A percentile compares a stretch with the other conserved stretches of the same genome.
Evolutionary conservation across 495 filamentous ascomycete species (phyloP).

Genomic region (Penicillium herquei): DNA sequence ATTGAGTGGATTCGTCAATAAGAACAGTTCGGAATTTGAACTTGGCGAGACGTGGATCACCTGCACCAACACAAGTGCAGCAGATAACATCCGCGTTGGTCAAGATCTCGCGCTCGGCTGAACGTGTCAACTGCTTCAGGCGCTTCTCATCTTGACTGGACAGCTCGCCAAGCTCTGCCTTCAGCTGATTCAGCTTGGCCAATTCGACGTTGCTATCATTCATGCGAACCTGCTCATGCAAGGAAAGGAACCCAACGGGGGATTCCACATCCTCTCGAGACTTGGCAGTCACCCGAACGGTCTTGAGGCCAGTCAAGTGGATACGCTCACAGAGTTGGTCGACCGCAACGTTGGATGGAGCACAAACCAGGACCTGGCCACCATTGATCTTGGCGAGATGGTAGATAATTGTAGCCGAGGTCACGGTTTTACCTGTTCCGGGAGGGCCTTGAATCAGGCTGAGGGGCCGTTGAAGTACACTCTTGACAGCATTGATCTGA

Average conservation of each 20-base stretch:
- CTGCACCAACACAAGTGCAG: conserved; percentile 97
- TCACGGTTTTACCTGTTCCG: conserved; percentile 97
- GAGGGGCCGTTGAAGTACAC: conserved; percentile 86
- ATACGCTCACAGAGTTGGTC: conserved; percentile 98
- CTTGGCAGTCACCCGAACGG: conserved; percentile 97
- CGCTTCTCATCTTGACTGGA: conserved; percentile 98
- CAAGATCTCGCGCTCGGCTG: conserved; percentile 93
- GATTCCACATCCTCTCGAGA: conserved; percentile 98
- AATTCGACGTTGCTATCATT: conserved; percentile 95
- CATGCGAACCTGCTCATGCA: conserved; percentile 96
- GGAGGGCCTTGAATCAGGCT: conserved; percentile 97
- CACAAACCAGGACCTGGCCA: conserved; percentile 93
- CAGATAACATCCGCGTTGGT: conserved; percentile 97
- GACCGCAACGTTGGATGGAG: conserved; percentile 97
- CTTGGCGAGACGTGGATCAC: conserved; percentile 91
- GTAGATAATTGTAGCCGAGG: conserved; percentile 98
- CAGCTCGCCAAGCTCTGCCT: conserved; percentile 86
- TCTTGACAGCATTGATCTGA: conserved; percentile 96
- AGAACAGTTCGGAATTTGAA: conserved; percentile 97
- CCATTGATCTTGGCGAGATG: conserved; percentile 94
- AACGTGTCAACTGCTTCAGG: conserved; percentile 89
- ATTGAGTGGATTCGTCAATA: conserved; percentile 98
- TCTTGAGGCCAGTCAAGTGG: conserved; percentile 90
- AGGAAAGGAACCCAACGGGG: conserved; percentile 86
- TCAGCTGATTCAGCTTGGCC: conserved; percentile 85